Base-by-base conservation (phyloP, 306 rosid genomes). In the Lathyrus aphaca region DNA sequence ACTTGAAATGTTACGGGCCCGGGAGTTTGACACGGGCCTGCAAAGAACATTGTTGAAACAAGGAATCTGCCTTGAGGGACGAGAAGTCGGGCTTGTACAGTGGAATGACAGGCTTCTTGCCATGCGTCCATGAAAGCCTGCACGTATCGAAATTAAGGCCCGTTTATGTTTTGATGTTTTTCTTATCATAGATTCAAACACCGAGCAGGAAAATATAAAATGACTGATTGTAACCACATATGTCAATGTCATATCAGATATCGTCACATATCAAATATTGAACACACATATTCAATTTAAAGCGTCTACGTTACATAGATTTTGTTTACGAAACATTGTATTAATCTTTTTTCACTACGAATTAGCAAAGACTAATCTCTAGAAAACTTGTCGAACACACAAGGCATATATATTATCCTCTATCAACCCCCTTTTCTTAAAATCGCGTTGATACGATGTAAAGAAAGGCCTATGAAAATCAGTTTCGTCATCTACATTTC, bases 111-210 rank as follows among this genome's bases (percentile, higher is more conserved):
- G 0, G 90, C 64, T 42, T 77, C 91, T 73, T 74, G 19, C 97
- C 97, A 94, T 62, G 87, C 83, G 13, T 48, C 69, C 66, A 90
- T 78, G 74, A 90, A 88, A 38, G 79, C 75, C 98, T 93, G 80
- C 74, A 16, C 6, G 5, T 11, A 16, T 67, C 8, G 54, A 49
- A 54, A 23, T 54, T 54, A 54, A 53, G 60, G 16, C n/a, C 30
- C 30, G 23, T 10, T 54, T 54, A n/a, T n/a, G n/a, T n/a, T n/a
- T n/a, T n/a, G n/a, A n/a, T n/a, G n/a, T n/a, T n/a, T n/a, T n/a
- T n/a, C n/a, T n/a, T 0, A 8, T 8, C 55, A 49, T 3, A 16
- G 0, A 49, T 17, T 18, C 29, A 2, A 9, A 50, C 1, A 50
- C 13, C 13, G 1, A 1, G 13, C 7, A 51, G 3, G 49, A 44